A percentile compares a stretch with the other conserved stretches of the same genome.
phyloP scores from a whole-genome alignment of 2,329 filamentous ascomycete genomes.

The Ceratocystis albifundus region DNA sequence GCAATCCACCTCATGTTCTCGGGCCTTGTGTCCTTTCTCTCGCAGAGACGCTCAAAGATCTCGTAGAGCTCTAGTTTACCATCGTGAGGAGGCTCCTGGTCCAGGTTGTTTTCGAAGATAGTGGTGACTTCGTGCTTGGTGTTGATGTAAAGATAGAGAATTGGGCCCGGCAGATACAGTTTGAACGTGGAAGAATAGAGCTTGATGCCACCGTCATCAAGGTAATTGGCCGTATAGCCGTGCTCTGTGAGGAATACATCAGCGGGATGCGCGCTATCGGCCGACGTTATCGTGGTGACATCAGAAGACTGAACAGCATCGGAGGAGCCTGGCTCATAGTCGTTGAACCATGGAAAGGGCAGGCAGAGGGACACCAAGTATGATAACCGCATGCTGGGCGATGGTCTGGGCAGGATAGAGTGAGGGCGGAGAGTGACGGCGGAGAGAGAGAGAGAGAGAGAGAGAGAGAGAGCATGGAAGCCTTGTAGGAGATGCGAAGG shows the following conservation, averaged over 20 bases:
- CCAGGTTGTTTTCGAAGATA: neutral
- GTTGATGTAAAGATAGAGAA: neutral
- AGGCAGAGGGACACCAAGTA: too few relatives aligned
- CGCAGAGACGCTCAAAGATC: neutral
- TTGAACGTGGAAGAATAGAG: neutral
- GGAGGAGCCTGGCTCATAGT: too few relatives aligned
- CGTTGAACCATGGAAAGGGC: too few relatives aligned
- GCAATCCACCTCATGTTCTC: neutral
- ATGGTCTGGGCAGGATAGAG: too few relatives aligned
- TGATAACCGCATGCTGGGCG: too few relatives aligned
- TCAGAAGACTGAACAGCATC: too few relatives aligned
- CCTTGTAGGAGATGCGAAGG: too few relatives aligned
- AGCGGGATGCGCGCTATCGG: too few relatives aligned
- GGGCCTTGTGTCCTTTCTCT: neutral
- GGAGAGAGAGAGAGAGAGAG: too few relatives aligned
- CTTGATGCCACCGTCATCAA: neutral
- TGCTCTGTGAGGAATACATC: neutral
- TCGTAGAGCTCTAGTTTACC: neutral
- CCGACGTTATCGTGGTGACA: too few relatives aligned
- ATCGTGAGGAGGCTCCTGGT: rapidly evolving
- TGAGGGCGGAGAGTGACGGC: too few relatives aligned
- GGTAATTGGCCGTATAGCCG: neutral
- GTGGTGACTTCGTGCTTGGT: neutral
- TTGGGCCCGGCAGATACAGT: neutral
- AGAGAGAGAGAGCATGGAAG: too few relatives aligned